These are phyloP conservation scores for Aphanocladium album DNA, from an alignment of 2,329 filamentous ascomycete species.

Conservation along the genomic window DNA sequence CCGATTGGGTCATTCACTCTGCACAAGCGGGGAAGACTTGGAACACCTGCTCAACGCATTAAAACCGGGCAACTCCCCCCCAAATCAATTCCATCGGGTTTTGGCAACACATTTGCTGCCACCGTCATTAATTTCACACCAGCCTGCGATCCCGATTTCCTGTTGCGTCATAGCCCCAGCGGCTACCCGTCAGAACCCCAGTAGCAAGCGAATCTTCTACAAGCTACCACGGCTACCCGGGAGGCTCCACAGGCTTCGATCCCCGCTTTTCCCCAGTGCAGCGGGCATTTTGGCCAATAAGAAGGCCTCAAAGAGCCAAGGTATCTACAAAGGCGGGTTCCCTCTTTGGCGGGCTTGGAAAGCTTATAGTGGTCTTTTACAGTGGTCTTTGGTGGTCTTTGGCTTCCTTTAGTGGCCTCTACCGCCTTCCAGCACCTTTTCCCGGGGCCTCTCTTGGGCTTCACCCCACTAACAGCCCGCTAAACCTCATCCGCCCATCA, in stretches of 20 bases:
- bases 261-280: neutral
- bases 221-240: slow-evolving; percentile 12
- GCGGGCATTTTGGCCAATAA: neutral
- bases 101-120: too few relatives aligned
- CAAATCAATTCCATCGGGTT: too few relatives aligned
- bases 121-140: too few relatives aligned
- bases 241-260: neutral
- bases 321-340: too few relatives aligned
- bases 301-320: too few relatives aligned
- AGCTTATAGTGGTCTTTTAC: too few relatives aligned
- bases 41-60: too few relatives aligned
- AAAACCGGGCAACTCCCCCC: too few relatives aligned
- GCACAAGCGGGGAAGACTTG: too few relatives aligned
- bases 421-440: neutral
- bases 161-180: slow-evolving; percentile 5
- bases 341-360: too few relatives aligned
- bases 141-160: neutral
- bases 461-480: neutral
- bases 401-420: neutral
- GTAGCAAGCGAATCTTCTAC: slow-evolving; percentile 21
- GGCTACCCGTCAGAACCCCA: neutral
- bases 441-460: neutral
- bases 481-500: neutral
- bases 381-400: neutral
- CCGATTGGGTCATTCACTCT: too few relatives aligned